Base-by-base conservation (phyloP, 306 rosid species). In the Ceratonia siliqua region DNA sequence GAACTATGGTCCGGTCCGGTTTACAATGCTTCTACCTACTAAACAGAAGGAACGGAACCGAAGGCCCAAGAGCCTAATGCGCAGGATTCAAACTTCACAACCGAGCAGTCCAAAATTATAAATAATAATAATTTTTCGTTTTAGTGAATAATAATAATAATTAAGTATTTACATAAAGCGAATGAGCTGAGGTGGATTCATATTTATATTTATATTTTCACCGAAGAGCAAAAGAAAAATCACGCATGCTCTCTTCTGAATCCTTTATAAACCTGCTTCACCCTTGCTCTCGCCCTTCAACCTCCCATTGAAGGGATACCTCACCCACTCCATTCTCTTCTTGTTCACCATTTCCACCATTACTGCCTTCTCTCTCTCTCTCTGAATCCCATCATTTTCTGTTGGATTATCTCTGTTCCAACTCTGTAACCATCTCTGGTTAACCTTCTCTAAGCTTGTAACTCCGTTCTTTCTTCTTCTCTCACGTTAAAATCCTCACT, bases 211-310 rank as follows among this genome's bases (percentile, higher is more conserved):
- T 8, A 8, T 38, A 38, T 6, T 38, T 38, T 38, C 9, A n/a
- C 11, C 10, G 9, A 38, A 39, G 2, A 75, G 27, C 10, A 30
- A 53, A 68, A 7, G 2, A 45, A 48, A 76, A 52, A 72, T 20
- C 68, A 79, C 28, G 79, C 83, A 58, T 84, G 84, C 79, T 54
- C 53, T 45, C 61, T 48, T 54, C 56, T 69, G 86, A 88, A 86
- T 76, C 86, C 87, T 85, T 84, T 84, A 89, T 82, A 83, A 87
- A 67, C 53, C 63, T 62, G 68, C 2, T 68, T 62, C 87, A 64
- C 68, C 85, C 24, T 75, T 50, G 39, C 76, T 76, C 74, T 78
- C 73, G 42, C 77, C 67, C 80, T 83, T 71, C 76, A 67, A 38
- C 74, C 53, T 39, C 70, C n/a, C 1, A 22, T 0, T 5, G 64